Evolutionary conservation across 2,329 filamentous ascomycete species (phyloP).

Genomic region (Cryphonectria parasitica): DNA sequence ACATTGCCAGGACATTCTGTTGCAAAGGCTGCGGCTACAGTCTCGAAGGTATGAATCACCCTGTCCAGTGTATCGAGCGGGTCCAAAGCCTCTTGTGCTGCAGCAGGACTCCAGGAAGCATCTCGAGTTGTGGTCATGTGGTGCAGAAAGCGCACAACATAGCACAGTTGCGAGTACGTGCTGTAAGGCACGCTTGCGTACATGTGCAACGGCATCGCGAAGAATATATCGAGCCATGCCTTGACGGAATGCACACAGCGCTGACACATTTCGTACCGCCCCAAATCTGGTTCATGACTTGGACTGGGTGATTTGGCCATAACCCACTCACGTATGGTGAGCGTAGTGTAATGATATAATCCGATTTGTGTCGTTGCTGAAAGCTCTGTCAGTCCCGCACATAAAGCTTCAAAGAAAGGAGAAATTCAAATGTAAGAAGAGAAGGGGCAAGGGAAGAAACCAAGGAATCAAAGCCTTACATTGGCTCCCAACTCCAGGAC

Average conservation of each 20-base stretch:
- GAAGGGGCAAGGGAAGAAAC: not conserved
- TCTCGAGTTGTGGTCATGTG: slow-evolving; percentile 18
- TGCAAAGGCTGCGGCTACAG: not conserved
- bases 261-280: slow-evolving; percentile 21
- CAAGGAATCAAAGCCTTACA: not conserved
- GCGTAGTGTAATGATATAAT: not conserved
- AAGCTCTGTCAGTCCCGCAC: not conserved
- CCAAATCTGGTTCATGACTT: not conserved
- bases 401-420: not conserved
- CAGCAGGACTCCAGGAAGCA: slow-evolving; percentile 10
- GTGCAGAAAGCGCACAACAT: slow-evolving; percentile 26
- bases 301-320: not conserved
- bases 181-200: slow-evolving; percentile 15
- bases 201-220: slow-evolving; percentile 15
- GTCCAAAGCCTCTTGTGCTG: slow-evolving; percentile 9
- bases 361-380: not conserved
- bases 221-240: slow-evolving; percentile 27
- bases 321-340: not conserved
- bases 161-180: slow-evolving; percentile 22
- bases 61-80: slow-evolving; percentile 4
- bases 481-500: not conserved
- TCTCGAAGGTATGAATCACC: slow-evolving; percentile 14
- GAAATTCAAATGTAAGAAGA: too few relatives aligned
- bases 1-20: not conserved
- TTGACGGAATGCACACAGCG: slow-evolving; percentile 27